A percentile compares a stretch with the other conserved stretches of the same genome.
Evolutionary conservation across 176 grass and related monocot genomes (phyloP).

Genomic region (Oryza glumipatula): DNA sequence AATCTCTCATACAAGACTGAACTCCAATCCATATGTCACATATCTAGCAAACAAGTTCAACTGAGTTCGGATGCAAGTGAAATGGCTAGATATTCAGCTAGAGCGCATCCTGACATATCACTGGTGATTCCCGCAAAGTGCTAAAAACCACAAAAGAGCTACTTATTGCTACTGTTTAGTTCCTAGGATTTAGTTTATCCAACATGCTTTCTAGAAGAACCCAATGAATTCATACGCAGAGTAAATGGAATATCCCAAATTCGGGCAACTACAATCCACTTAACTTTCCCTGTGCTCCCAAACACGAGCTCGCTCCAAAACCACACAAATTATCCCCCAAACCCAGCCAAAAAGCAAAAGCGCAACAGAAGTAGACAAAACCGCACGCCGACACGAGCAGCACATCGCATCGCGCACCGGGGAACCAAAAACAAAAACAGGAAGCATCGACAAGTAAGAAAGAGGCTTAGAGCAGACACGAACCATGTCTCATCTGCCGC

Average conservation of each 20-base stretch:
- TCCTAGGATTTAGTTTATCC: slow-evolving; percentile 18
- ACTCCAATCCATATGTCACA: slow-evolving; percentile 7
- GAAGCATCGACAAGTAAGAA: neutral
- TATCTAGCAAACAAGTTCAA: slow-evolving; percentile 1
- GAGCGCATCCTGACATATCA: neutral
- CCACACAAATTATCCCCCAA: slow-evolving; percentile 37
- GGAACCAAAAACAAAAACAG: slow-evolving; percentile 11
- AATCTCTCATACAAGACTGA: slow-evolving; percentile 16
- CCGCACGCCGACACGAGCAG: slow-evolving; percentile 13
- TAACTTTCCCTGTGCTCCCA: neutral
- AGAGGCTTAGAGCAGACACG: slow-evolving; percentile 5
- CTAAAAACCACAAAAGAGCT: neutral
- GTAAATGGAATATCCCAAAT: slow-evolving; percentile 4
- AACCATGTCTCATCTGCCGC: slow-evolving; percentile 69
- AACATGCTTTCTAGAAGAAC: slow-evolving; percentile 17
- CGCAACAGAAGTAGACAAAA: slow-evolving; percentile 38
- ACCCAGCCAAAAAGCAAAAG: slow-evolving; percentile 41
- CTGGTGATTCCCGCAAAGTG: neutral
- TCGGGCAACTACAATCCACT: slow-evolving; percentile 29
- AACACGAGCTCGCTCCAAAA: slow-evolving; percentile 47
- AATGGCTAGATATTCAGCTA: neutral
- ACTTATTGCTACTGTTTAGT: slow-evolving; percentile 13
- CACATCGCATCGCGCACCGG: slow-evolving; percentile 35
- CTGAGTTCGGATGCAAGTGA: slow-evolving; percentile 6
- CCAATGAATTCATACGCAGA: neutral